These are phyloP conservation scores for Eutrema salsugineum DNA, from an alignment of 441 rosid species.

Conservation along the genomic window DNA sequence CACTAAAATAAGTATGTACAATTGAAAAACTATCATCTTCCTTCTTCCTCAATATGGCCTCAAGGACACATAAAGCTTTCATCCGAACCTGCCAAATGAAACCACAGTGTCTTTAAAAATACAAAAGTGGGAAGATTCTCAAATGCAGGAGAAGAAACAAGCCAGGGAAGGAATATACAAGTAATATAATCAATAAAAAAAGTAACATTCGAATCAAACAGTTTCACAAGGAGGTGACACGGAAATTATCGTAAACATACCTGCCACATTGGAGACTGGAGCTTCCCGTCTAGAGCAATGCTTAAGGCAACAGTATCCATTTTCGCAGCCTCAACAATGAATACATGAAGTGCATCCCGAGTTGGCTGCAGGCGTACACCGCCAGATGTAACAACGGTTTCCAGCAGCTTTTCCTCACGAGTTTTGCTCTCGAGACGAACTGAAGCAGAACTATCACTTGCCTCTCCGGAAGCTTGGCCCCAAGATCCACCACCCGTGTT, in stretches of 20 bases:
- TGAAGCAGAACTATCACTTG: conserved; percentile 54
- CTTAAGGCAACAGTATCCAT: conserved; percentile 71
- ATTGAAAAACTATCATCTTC: conserved; percentile 63
- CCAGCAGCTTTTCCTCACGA: conserved; percentile 87
- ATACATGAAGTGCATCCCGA: conserved; percentile 83
- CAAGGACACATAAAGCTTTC: conserved; percentile 94
- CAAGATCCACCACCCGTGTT: conserved; percentile 58
- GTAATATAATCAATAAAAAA: background rate
- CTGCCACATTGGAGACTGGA: conserved; percentile 93
- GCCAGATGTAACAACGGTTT: conserved; percentile 89
- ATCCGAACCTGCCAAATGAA: conserved; percentile 66
- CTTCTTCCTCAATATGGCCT: conserved; percentile 76
- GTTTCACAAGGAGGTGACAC: background rate
- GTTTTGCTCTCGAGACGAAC: conserved; percentile 60
- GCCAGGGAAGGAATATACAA: background rate
- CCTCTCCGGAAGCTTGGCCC: conserved; percentile 47
- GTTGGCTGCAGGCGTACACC: conserved; percentile 98
- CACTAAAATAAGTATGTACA: conserved; percentile 69
- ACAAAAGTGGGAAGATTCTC: background rate
- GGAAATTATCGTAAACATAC: conserved; percentile 37
- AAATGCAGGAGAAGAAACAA: background rate
- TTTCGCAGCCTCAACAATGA: conserved; percentile 84
- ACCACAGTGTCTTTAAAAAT: background rate
- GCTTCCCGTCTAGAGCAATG: conserved; percentile 80
- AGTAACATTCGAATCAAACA: background rate